Evolutionary conservation across 1,284 basidiomycete genomes (phyloP).

Genomic region (Ustilago vetiveriae): DNA sequence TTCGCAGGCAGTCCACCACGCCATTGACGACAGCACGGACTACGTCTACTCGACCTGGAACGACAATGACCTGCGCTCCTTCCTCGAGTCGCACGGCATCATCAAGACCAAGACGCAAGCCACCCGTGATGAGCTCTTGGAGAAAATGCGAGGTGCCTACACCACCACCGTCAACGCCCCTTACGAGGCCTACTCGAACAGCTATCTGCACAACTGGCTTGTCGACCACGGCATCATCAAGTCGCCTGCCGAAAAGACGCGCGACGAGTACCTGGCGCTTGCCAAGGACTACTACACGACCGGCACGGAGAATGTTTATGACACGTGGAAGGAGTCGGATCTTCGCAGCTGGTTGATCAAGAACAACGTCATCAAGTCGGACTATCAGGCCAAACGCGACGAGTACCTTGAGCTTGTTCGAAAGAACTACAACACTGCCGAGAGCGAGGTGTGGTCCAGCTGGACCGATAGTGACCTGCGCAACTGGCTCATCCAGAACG

Average conservation of each 20-base stretch:
- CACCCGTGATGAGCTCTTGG: constrained; percentile 58
- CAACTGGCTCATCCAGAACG: constrained; percentile 57
- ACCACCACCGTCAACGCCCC: constrained; percentile 55
- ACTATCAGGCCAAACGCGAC: constrained; percentile 56
- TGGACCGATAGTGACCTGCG: constrained; percentile 64
- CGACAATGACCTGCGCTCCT: constrained; percentile 56
- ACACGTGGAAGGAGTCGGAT: constrained; percentile 60
- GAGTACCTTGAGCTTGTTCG: constrained; percentile 49
- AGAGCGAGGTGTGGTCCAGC: constrained; percentile 49
- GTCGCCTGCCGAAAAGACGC: constrained; percentile 53
- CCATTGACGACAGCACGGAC: constrained; percentile 60
- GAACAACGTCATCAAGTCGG: constrained; percentile 57
- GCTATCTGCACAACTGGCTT: constrained; percentile 65
- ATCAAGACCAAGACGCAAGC: constrained; percentile 58
- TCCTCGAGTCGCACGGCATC: constrained; percentile 54
- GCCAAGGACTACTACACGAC: constrained; percentile 63
- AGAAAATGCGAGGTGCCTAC: constrained; percentile 54
- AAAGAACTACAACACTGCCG: constrained; percentile 53
- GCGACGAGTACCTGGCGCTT: constrained; percentile 57
- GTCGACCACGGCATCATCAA: constrained; percentile 61
- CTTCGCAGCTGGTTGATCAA: constrained; percentile 59
- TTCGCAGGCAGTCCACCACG: constrained; percentile 25
- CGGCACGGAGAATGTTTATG: constrained; percentile 55
- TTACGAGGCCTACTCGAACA: constrained; percentile 61
- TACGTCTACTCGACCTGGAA: constrained; percentile 65